A percentile compares a stretch with the other conserved stretches of the same genome.
phyloP scores from a whole-genome alignment of 345 rosid genomes.

The rapeseed (Brassica napus) region DNA sequence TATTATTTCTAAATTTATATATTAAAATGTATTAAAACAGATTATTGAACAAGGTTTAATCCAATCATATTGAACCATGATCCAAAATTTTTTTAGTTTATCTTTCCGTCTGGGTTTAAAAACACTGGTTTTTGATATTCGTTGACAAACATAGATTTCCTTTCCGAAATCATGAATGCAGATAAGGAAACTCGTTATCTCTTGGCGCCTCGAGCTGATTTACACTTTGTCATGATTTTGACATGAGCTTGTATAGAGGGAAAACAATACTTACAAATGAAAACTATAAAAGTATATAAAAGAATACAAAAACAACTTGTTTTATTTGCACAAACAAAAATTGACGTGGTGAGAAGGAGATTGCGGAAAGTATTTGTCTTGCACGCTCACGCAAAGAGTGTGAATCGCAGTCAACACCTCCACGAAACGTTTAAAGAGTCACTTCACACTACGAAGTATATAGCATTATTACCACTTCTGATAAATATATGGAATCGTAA shows the following conservation, averaged over 20 bases:
- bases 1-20: no score
- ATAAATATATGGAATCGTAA: neutral
- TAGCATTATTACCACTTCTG: conserved; percentile 3
- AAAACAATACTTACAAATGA: neutral
- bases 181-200: neutral
- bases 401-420: conserved; percentile 33
- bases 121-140: no score
- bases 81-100: no score
- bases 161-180: neutral
- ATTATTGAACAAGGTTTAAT: no score
- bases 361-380: conserved; percentile 16
- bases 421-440: conserved; percentile 29
- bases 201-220: neutral
- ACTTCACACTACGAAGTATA: conserved; percentile 27
- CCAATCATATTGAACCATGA: no score
- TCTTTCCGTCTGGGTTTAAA: no score
- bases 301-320: neutral
- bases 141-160: neutral
- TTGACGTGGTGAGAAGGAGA: conserved; percentile 17
- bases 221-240: neutral
- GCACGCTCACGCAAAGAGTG: conserved; percentile 39
- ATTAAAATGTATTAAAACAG: no score
- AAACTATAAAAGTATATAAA: neutral
- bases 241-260: neutral
- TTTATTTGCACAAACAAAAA: neutral